Evolutionary conservation across 495 filamentous ascomycete genomes (phyloP), one percentile per base, ranked within the genome.

Genomic region (Thermochaetoides thermophila): DNA sequence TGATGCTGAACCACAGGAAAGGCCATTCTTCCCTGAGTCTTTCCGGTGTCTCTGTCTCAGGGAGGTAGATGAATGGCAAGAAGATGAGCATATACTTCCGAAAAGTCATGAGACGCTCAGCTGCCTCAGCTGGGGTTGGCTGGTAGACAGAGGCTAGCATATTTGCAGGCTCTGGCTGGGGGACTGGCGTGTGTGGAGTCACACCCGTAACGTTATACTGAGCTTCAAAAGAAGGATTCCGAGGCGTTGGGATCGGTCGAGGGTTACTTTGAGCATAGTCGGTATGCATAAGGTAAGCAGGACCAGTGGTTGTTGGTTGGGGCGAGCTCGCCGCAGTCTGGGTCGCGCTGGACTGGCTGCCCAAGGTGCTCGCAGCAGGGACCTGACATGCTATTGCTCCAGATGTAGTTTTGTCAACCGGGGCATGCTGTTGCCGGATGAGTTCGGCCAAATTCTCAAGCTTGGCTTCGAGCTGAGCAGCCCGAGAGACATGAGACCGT

Each of bases 1-100:
- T 68, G 18, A 74, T 70, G 37, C 57, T 64, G 16, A 68, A 53
- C 61, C 69, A 71, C 17, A 73, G 35, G 25, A 73, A 67, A 0
- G 71, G 70, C 12, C 60, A 54, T 20, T 55, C 36, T 21, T 55
- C 45, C 17, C 52, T 61, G 7, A 76, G 56, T 35, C 59, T 48
- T 3, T 58, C 47, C 4, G 66, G 60, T 0, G 62, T 71, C 17
- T 61, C 48, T 36, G 53, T 39, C 3, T 51, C 40, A 0, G 60
- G 59, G 4, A 76, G 52, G 35, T 57, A 40, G n/a, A 52, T 38
- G 8, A 55, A 44, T 1, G 54, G 54, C 13, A 57, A 28, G 40
- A 52, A 53, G 22, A 44, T 35, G 31, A 55, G 50, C 38, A 52
- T 53, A 31, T 48, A 38, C 15, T 49, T 43, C 9, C 54, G 49